Evolutionary conservation across 768 basidiomycete genomes (phyloP).

Genomic region (Thelephora aurantiotincta): DNA sequence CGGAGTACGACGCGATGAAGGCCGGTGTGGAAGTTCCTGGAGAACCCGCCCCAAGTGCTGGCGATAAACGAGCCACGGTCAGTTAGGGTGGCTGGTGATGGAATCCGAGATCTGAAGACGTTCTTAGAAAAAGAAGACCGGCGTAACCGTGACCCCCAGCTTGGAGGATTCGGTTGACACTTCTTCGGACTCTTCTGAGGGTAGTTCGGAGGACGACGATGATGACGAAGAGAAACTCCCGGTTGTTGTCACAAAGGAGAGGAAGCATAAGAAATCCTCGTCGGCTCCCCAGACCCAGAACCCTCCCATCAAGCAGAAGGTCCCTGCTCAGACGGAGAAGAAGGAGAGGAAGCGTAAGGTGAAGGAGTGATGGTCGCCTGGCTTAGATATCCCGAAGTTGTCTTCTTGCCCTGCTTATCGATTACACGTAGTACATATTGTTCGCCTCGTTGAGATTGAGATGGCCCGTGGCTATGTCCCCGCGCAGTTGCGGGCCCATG

Average conservation of each 20-base stretch:
- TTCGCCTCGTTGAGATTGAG: no score
- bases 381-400: no score
- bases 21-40: background rate
- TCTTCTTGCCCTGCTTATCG: no score
- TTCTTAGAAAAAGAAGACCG: conserved; percentile 15
- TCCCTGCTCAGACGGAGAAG: conserved; percentile 22
- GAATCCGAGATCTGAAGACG: conserved; percentile 9
- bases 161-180: conserved; percentile 21
- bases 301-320: conserved; percentile 19
- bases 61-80: background rate
- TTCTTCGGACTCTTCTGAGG: no score
- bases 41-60: background rate
- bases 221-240: conserved; percentile 30
- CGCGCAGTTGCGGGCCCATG: no score
- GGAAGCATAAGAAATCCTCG: background rate
- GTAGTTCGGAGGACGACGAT: conserved; percentile 22
- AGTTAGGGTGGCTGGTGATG: no score
- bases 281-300: background rate
- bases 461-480: no score
- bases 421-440: no score
- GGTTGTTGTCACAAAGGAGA: conserved; percentile 10
- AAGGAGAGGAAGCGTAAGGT: conserved; percentile 30
- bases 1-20: conserved; percentile 37
- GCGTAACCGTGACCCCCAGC: conserved; percentile 14
- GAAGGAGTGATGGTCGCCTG: no score